Evolutionary conservation across 352 stramenopile genomes (phyloP), one percentile per base, ranked within the genome.

Genomic region (Pythium pectinolyticum): DNA sequence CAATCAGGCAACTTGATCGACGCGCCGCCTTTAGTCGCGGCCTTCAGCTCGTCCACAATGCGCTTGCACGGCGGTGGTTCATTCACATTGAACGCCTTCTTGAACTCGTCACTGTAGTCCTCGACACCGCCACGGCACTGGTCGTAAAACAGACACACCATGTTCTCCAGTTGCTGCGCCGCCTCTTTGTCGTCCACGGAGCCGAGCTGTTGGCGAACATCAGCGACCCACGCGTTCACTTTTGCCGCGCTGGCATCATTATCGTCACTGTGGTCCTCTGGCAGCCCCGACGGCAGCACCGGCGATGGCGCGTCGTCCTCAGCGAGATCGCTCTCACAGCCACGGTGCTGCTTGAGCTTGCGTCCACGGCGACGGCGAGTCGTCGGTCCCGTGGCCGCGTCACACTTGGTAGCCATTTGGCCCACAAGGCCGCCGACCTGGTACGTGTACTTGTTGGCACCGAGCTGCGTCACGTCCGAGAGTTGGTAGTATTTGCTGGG

Each of bases 111-210:
- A 0, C 55, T 70, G 70, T 80, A 84, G 57, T 84, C 75, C 24
- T 28, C 35, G 14, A 72, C 59, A 9, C 75, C 73, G 27, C 73
- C 72, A 22, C 63, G 67, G 32, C 70, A 80, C 58, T 72, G 46
- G 53, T 81, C 65, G 46, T 79, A 67, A 37, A 75, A 80, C 40
- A 79, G 43, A 43, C 74, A 83, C 37, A 75, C 37, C 74, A 83
- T 80, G 41, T 65, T 71, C 63, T 80, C 68, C 19, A 74, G 56
- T 60, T 80, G 62, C 3, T 57, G 41, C 3, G 40, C 31, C 0
- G 45, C 7, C 25, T 67, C 40, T 14, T 53, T 54, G 15, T 63
- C 48, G n/a, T 61, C 41, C n/a, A 59, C 47, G 15, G 2, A 5
- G 14, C 31, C 20, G 5, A 73, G 61, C 39, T 60, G 39, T 9